Percentiles rank a stretch among this genome's conserved stretches.
These are phyloP conservation scores for Dothideomycetidae sp. DNA, from an alignment of 2,329 filamentous ascomycete species.

Conservation along the genomic window DNA sequence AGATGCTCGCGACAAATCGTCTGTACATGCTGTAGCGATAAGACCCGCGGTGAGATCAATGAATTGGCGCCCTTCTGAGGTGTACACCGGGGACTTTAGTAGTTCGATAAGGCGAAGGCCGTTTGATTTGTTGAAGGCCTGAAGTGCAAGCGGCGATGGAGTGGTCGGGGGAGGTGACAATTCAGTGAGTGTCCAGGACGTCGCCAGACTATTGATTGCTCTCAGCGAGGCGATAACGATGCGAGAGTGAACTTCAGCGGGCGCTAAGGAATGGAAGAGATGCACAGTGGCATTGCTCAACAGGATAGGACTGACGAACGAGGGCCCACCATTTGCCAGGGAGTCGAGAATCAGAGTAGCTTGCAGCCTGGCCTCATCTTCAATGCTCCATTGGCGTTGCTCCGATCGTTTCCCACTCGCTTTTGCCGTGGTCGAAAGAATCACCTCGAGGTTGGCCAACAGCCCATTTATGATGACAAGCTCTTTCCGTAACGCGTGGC, in stretches of 20 bases:
- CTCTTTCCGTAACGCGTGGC: conserved; percentile 77
- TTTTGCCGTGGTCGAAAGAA: conserved; percentile 33
- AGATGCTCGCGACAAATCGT: conserved; percentile 55
- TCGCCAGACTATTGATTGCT: conserved; percentile 56
- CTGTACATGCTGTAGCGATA: conserved; percentile 49
- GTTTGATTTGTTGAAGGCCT: conserved; percentile 48
- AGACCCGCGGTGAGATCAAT: conserved; percentile 45
- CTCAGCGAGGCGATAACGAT: conserved; percentile 61
- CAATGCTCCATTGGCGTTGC: conserved; percentile 41
- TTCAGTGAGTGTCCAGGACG: conserved; percentile 35
- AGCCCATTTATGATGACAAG: conserved; percentile 58
- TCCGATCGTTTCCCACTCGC: conserved; percentile 33
- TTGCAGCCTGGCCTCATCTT: conserved; percentile 58
- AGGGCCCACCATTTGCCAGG: conserved; percentile 63
- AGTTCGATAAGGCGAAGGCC: conserved; percentile 52
- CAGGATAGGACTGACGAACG: conserved; percentile 20
- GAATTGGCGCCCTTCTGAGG: conserved; percentile 44
- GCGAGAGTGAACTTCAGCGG: conserved; percentile 46
- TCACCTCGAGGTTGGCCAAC: conserved; percentile 44
- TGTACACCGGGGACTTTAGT: conserved; percentile 43
- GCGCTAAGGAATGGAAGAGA: conserved; percentile 18
- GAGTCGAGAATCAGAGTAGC: conserved; percentile 75
- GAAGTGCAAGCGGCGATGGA: conserved; percentile 11
- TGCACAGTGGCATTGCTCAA: conserved; percentile 10
- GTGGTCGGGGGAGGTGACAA: conserved; percentile 7